Percentiles rank a stretch among this genome's conserved stretches.
phyloP scores from a whole-genome alignment of 495 filamentous ascomycete species.

The Podospora sp. region DNA sequence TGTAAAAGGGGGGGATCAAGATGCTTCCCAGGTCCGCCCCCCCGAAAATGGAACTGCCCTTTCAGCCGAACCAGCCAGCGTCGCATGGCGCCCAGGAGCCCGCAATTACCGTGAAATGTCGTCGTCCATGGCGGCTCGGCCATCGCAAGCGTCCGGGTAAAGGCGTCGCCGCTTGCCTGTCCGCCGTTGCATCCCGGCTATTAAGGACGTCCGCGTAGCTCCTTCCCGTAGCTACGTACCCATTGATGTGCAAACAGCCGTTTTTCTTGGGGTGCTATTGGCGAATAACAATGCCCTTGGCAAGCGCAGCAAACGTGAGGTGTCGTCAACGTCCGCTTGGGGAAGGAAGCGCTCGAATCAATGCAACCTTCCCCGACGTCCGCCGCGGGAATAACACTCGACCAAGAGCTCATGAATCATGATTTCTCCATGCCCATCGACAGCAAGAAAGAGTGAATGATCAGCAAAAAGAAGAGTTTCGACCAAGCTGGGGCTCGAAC shows the following conservation, averaged over 20 bases:
- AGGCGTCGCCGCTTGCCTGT: neutral
- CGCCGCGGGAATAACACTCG: neutral
- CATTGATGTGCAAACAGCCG: slow-evolving; percentile 8
- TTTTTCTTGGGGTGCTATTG: slow-evolving; percentile 6
- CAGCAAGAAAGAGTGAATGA: neutral
- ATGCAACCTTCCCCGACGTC: neutral
- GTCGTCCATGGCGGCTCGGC: neutral
- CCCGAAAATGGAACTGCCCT: slow-evolving; percentile 16
- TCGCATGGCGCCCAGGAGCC: slow-evolving; percentile 4
- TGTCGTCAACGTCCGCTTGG: neutral
- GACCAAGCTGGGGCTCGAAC: slow-evolving; percentile 17
- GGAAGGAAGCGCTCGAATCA: neutral
- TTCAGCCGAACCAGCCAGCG: slow-evolving; percentile 21
- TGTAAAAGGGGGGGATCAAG: neutral
- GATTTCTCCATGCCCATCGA: too few species aligned
- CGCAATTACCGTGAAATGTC: neutral
- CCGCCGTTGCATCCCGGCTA: slow-evolving; percentile 11
- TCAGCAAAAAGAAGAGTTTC: neutral
- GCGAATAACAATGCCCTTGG: neutral
- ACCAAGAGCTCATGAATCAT: too few species aligned
- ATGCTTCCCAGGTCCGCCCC: slow-evolving; percentile 13
- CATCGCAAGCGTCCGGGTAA: slow-evolving; percentile 4
- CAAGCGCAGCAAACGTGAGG: neutral
- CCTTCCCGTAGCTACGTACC: neutral
- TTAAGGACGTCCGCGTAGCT: slow-evolving; percentile 16